These are phyloP conservation scores for Naganishia albida DNA, from an alignment of 1,284 basidiomycete species.

Conservation along the genomic window DNA sequence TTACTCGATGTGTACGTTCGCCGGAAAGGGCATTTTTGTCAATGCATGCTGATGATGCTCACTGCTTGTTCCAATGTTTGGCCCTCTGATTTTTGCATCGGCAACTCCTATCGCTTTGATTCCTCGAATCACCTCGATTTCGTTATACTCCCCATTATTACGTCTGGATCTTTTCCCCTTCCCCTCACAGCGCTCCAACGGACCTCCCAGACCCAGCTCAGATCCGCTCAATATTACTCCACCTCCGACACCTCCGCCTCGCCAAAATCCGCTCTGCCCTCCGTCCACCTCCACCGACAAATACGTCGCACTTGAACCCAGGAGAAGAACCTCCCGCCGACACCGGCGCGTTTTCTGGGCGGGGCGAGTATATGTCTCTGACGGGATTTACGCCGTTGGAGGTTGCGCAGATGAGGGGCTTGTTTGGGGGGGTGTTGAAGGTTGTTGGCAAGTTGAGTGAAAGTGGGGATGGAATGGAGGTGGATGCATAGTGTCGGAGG, in stretches of 20 bases:
- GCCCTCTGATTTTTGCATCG: no score
- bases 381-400: constrained; percentile 33
- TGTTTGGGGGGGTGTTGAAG: constrained; percentile 25
- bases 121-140: neutral
- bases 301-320: neutral
- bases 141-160: neutral
- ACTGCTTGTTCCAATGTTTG: no score
- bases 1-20: constrained; percentile 79
- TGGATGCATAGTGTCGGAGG: no score
- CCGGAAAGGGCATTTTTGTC: no score
- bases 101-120: no score
- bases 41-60: no score
- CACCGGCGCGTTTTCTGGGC: constrained; percentile 32
- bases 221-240: constrained; percentile 82
- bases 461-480: constrained; percentile 23
- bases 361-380: constrained; percentile 33
- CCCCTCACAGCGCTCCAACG: constrained; percentile 73
- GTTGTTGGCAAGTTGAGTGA: constrained; percentile 27
- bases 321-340: constrained; percentile 13
- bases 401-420: constrained; percentile 31
- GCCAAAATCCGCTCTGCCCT: constrained; percentile 87
- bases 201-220: constrained; percentile 80
- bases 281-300: constrained; percentile 49
- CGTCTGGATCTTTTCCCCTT: neutral
- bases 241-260: constrained; percentile 89